phyloP scores from a whole-genome alignment of 164 flowering plant genomes.

The Euptelea pleiosperma region DNA sequence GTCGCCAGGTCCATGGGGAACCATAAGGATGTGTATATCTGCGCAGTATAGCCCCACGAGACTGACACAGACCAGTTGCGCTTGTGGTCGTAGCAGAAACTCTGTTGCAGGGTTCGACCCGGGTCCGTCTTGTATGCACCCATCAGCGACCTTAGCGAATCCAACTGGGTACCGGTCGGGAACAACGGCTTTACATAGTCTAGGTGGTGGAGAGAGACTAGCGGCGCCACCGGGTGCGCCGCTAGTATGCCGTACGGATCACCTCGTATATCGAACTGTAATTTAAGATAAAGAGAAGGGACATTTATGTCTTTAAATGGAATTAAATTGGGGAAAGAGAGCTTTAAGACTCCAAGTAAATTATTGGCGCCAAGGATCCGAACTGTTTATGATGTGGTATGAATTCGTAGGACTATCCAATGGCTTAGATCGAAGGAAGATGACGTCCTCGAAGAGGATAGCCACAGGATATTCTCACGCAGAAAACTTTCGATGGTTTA shows the following conservation, averaged over 20 bases:
- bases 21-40: constrained; percentile 45
- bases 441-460: too few relatives aligned
- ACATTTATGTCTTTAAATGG: too few relatives aligned
- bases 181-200: constrained; percentile 60
- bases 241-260: constrained; percentile 56
- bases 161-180: constrained; percentile 35
- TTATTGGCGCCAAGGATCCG: too few relatives aligned
- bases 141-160: constrained; percentile 37
- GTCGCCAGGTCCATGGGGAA: constrained; percentile 48
- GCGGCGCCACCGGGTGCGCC: constrained; percentile 82
- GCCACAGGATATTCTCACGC: too few relatives aligned
- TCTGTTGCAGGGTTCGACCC: constrained; percentile 60
- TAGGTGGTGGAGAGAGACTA: constrained; percentile 84
- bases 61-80: constrained; percentile 68
- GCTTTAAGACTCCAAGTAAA: too few relatives aligned
- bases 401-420: too few relatives aligned
- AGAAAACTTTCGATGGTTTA: too few relatives aligned
- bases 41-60: constrained; percentile 81
- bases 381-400: too few relatives aligned
- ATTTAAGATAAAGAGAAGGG: too few relatives aligned
- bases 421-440: too few relatives aligned
- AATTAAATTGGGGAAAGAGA: too few relatives aligned
- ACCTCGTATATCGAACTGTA: constrained; percentile 53
- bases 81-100: constrained; percentile 51
- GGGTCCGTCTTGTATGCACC: constrained; percentile 52